Percentiles rank a stretch among this genome's conserved stretches.
Evolutionary conservation across 495 filamentous ascomycete species (phyloP).

Genomic region (Aspergillus olivimuriae): DNA sequence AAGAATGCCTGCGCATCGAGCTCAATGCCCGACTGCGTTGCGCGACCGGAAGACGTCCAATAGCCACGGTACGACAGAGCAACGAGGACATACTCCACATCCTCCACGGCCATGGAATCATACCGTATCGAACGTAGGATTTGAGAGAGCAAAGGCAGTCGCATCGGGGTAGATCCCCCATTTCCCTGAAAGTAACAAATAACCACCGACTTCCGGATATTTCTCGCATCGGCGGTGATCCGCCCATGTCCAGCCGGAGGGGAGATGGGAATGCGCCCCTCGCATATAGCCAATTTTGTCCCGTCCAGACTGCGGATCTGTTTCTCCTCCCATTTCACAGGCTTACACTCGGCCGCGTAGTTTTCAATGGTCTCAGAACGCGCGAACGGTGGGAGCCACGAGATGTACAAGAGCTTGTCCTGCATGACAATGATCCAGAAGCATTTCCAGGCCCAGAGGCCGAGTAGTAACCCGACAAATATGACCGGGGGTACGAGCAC

Average conservation of each 20-base stretch:
- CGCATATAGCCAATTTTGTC: constrained; percentile 51
- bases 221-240: neutral
- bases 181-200: constrained; percentile 39
- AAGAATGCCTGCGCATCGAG: constrained; percentile 57
- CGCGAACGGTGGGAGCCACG: constrained; percentile 57
- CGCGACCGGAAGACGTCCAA: constrained; percentile 68
- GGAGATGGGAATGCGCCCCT: constrained; percentile 28
- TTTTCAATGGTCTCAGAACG: constrained; percentile 49
- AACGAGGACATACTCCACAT: constrained; percentile 46
- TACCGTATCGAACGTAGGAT: constrained; percentile 17
- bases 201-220: constrained; percentile 13
- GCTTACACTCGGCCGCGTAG: constrained; percentile 50
- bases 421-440: constrained; percentile 74
- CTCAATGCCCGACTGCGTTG: constrained; percentile 60
- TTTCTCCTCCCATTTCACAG: constrained; percentile 58
- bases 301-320: constrained; percentile 51
- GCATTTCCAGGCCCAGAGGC: constrained; percentile 75
- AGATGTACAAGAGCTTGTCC: constrained; percentile 81
- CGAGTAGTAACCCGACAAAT: constrained; percentile 58
- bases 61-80: constrained; percentile 72
- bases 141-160: constrained; percentile 61
- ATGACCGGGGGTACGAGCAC: constrained; percentile 57
- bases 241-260: neutral
- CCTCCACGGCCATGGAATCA: neutral
- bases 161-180: constrained; percentile 52